phyloP scores from a whole-genome alignment of 306 rosid genomes.

The Cicer chorassanicum region DNA sequence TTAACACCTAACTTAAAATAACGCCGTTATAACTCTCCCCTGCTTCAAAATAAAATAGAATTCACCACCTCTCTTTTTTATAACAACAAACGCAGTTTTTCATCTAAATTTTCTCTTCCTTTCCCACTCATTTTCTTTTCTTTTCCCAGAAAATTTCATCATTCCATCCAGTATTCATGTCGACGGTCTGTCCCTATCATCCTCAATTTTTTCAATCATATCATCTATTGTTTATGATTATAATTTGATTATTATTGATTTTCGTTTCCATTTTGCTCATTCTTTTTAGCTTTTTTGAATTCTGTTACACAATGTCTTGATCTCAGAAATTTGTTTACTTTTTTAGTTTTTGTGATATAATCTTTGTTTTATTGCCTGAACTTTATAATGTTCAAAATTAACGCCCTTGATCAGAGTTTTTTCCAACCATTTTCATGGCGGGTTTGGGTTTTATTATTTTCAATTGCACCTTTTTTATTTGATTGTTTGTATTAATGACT shows the following conservation, averaged over 20 bases:
- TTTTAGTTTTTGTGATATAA: conserved; percentile 2
- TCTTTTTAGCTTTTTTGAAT: neutral
- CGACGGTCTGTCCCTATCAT: conserved; percentile 65
- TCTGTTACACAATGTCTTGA: neutral
- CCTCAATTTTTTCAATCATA: conserved; percentile 1
- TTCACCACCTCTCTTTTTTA: neutral
- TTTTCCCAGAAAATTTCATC: conserved; percentile 42
- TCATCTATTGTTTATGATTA: conserved; percentile 31
- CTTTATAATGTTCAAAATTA: conserved; percentile 14
- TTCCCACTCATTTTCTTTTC: conserved; percentile 12
- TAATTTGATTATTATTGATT: conserved; percentile 28
- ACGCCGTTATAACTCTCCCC: conserved; percentile 45
- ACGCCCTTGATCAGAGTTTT: neutral
- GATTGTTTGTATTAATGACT: neutral
- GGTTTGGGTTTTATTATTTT: neutral
- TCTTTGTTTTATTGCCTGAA: conserved; percentile 25
- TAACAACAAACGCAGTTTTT: neutral
- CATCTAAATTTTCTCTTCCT: neutral
- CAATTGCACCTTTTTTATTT: neutral
- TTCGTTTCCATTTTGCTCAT: neutral
- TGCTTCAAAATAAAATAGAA: neutral
- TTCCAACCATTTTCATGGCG: neutral
- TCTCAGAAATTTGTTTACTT: neutral
- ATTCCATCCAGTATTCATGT: conserved; percentile 59
- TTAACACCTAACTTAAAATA: conserved; percentile 3